These are phyloP conservation scores for Penicillium fuscoglaucum DNA, from an alignment of 2,329 filamentous ascomycete species.

Conservation along the genomic window DNA sequence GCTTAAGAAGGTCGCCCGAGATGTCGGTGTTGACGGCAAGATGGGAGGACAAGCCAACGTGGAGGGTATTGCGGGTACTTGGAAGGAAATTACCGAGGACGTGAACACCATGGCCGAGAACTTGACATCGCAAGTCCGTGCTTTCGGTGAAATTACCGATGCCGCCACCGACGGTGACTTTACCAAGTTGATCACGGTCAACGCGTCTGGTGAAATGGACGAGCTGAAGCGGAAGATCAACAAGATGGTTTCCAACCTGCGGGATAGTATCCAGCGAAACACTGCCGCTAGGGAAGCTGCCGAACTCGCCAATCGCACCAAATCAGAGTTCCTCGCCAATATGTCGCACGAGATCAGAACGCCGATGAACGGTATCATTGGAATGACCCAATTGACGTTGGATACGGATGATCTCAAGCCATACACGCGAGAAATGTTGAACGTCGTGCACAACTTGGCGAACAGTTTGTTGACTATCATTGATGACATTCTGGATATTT, in stretches of 20 bases:
- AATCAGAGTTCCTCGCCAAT: conserved; percentile 96
- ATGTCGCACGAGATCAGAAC: conserved; percentile 99
- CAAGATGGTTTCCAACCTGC: conserved; percentile 94
- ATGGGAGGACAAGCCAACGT: conserved; percentile 98
- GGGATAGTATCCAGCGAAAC: conserved; percentile 95
- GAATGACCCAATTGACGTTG: conserved; percentile 94
- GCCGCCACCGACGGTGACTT: conserved; percentile 96
- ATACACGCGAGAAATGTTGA: conserved; percentile 96
- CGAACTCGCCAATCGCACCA: conserved; percentile 95
- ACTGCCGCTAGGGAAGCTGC: conserved; percentile 93
- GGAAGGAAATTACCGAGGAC: conserved; percentile 97
- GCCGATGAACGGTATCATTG: conserved; percentile 96
- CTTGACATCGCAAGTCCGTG: conserved; percentile 91
- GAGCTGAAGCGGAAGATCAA: conserved; percentile 99
- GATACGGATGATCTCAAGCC: conserved; percentile 93
- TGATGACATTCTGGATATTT: conserved; percentile 72
- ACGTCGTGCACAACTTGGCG: conserved; percentile 94
- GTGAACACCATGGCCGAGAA: conserved; percentile 91
- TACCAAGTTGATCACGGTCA: conserved; percentile 92
- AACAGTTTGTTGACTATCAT: conserved; percentile 97
- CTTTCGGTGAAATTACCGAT: conserved; percentile 98
- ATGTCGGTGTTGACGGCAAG: conserved; percentile 96
- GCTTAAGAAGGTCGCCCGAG: conserved; percentile 90
- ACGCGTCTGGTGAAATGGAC: conserved; percentile 98
- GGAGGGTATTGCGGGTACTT: conserved; percentile 85